These are phyloP conservation scores for Tolypocladium sp. DNA, from an alignment of 2,329 filamentous ascomycete genomes.

Conservation along the genomic window DNA sequence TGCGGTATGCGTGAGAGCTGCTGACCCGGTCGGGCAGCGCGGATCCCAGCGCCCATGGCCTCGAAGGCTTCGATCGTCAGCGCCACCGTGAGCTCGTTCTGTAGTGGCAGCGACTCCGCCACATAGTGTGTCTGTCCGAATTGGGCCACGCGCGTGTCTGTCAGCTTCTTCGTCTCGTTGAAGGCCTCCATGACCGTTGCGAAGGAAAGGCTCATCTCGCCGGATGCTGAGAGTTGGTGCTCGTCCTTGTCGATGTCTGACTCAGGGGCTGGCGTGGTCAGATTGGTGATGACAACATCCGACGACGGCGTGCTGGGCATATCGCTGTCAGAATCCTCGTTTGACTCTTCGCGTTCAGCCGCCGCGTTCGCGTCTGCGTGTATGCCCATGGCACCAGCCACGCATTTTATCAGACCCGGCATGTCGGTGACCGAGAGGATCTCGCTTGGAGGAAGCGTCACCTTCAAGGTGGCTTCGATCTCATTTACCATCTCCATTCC, in stretches of 20 bases:
- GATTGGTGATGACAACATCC: neutral
- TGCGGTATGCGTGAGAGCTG: neutral
- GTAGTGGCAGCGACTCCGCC: neutral
- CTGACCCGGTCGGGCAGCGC: neutral
- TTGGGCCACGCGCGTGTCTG: neutral
- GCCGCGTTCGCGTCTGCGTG: neutral
- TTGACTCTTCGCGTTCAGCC: neutral
- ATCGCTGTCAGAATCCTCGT: neutral
- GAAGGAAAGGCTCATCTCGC: neutral
- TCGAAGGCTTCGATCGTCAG: constrained; percentile 1
- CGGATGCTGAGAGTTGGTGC: neutral
- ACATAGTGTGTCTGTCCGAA: neutral
- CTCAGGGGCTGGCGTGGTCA: neutral
- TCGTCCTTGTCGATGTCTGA: neutral
- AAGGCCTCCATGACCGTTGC: neutral
- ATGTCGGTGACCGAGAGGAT: neutral
- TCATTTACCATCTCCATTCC: constrained; percentile 37
- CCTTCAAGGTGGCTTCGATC: constrained; percentile 26
- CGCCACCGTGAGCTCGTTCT: neutral
- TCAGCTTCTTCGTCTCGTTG: neutral
- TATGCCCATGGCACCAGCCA: neutral
- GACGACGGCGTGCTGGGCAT: neutral
- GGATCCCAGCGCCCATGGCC: neutral
- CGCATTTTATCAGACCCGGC: neutral
- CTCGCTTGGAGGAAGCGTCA: constrained; percentile 6